Conservation (phyloP, 495 filamentous ascomycete species). For the Podospora comata region DNA sequence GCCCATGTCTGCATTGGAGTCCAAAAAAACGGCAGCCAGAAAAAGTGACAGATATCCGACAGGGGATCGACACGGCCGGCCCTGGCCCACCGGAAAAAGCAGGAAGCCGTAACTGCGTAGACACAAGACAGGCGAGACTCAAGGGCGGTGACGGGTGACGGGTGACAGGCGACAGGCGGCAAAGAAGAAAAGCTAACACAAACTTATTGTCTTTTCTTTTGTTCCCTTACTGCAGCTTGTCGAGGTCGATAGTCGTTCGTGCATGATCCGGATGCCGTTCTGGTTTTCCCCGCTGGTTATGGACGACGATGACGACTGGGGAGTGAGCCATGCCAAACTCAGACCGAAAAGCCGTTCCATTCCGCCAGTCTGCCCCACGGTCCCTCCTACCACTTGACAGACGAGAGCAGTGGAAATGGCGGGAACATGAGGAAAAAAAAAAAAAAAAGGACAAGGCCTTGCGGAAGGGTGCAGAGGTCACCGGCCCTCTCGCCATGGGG, state of each 20-base stretch:
- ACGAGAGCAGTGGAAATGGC: constrained; percentile 19
- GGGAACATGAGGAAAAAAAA: background rate
- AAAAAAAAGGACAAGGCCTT: background rate
- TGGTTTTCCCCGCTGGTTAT: background rate
- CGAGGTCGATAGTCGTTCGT: constrained; percentile 8
- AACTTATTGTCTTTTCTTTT: constrained; percentile 14
- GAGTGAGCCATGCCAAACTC: constrained; percentile 4
- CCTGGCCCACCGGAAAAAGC: constrained; percentile 9
- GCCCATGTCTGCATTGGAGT: background rate
- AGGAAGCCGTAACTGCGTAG: background rate
- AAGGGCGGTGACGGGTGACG: constrained; percentile 9
- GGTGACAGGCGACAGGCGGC: background rate
- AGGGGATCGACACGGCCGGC: constrained; percentile 10
- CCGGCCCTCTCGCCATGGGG: constrained; percentile 18
- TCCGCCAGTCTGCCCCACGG: constrained; percentile 7
- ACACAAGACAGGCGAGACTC: background rate
- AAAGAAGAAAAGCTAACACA: constrained; percentile 12
- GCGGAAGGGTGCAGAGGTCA: constrained; percentile 30
- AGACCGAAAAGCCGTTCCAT: background rate
- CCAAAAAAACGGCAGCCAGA: constrained; percentile 2
- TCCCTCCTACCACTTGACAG: background rate
- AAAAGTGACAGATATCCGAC: constrained; percentile 18
- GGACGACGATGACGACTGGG: background rate
- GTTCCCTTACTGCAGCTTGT: constrained; percentile 18
- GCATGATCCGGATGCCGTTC: constrained; percentile 10